Conservation (phyloP, 23 red algal species). For the Gracilaria gracilis region DNA sequence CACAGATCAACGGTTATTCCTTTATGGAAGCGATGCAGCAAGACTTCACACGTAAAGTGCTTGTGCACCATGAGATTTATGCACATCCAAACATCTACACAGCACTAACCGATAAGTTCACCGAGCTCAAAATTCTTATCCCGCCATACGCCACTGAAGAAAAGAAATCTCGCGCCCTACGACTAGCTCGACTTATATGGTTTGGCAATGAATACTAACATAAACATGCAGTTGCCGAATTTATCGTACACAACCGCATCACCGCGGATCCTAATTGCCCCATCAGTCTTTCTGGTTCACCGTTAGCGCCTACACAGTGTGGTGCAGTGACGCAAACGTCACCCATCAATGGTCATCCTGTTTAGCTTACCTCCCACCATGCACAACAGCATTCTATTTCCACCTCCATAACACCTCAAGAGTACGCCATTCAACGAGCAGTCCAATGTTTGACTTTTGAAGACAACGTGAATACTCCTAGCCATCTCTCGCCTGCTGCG, state of each 20-base stretch:
- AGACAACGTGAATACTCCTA: too few relatives aligned
- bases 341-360: too few relatives aligned
- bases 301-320: not conserved
- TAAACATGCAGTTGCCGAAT: not conserved
- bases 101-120: slow-evolving; percentile 1
- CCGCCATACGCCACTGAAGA: not conserved
- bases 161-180: slow-evolving; percentile 14
- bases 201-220: slow-evolving; percentile 15
- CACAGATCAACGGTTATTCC: not conserved
- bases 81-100: slow-evolving; percentile 19
- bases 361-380: too few relatives aligned
- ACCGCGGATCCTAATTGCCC: not conserved
- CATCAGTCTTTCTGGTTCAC: not conserved
- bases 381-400: too few relatives aligned
- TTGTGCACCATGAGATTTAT: slow-evolving; percentile 3
- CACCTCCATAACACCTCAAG: too few relatives aligned
- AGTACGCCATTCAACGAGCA: too few relatives aligned
- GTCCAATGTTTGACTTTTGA: too few relatives aligned
- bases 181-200: not conserved
- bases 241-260: slow-evolving; percentile 6
- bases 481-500: too few relatives aligned
- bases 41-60: not conserved
- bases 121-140: not conserved
- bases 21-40: not conserved
- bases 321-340: not conserved